Evolutionary conservation across 1,284 basidiomycete genomes (phyloP).

Genomic region (Irpex sp.): DNA sequence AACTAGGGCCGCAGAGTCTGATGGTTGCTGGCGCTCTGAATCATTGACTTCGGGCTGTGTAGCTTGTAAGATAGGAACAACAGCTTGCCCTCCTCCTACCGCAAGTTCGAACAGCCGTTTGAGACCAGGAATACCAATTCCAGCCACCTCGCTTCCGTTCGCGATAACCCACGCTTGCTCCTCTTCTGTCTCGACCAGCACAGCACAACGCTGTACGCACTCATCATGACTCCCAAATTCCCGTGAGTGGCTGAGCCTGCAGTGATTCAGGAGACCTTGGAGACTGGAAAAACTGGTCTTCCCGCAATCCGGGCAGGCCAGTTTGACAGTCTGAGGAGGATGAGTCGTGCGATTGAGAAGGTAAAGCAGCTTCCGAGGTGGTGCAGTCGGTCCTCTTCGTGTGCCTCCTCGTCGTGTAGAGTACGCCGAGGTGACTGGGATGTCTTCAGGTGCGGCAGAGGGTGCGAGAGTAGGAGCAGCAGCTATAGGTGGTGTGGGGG

Average conservation of each 20-base stretch:
- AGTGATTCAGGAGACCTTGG: constrained; percentile 75
- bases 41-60: constrained; percentile 6
- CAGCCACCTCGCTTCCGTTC: constrained; percentile 53
- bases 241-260: constrained; percentile 59
- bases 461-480: constrained; percentile 8
- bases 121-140: constrained; percentile 57
- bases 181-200: constrained; percentile 33
- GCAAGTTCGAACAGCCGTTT: constrained; percentile 68
- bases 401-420: constrained; percentile 33
- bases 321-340: constrained; percentile 37
- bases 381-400: constrained; percentile 28
- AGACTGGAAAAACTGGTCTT: constrained; percentile 67
- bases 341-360: constrained; percentile 34
- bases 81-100: constrained; percentile 41
- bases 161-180: constrained; percentile 44
- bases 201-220: constrained; percentile 64
- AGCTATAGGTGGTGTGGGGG: constrained; percentile 3
- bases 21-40: neutral
- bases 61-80: constrained; percentile 9
- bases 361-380: constrained; percentile 42
- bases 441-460: neutral
- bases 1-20: neutral
- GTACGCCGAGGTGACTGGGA: constrained; percentile 1
- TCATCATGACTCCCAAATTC: constrained; percentile 76
- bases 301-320: constrained; percentile 59